These are phyloP conservation scores for Ceratocystis papillata DNA, from an alignment of 2,329 filamentous ascomycete species.

Conservation along the genomic window DNA sequence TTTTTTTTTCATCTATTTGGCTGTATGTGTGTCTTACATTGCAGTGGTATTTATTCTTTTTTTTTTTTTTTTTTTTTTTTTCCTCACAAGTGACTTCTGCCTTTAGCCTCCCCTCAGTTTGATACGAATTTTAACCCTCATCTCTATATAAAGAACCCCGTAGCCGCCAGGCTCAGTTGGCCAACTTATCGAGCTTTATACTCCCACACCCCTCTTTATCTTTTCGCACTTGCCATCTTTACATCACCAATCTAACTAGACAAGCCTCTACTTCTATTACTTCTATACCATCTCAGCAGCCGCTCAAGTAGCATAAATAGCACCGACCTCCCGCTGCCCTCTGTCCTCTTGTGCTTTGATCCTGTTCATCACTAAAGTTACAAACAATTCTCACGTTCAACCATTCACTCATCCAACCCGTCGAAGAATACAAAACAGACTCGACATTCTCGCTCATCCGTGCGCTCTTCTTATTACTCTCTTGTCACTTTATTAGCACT, in stretches of 20 bases:
- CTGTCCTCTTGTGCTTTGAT: background rate
- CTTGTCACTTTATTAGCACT: background rate
- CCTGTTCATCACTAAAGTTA: background rate
- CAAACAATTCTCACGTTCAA: background rate
- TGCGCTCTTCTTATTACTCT: background rate
- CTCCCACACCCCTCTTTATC: background rate
- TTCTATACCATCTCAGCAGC: background rate
- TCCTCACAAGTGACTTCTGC: background rate
- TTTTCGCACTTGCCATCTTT: background rate
- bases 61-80: background rate
- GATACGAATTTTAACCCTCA: background rate
- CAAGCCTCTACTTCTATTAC: background rate
- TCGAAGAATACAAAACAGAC: background rate
- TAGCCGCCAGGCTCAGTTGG: conserved; percentile 3
- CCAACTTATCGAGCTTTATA: background rate
- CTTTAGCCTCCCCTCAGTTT: background rate
- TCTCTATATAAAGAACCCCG: conserved; percentile 9
- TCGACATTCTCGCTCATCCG: background rate
- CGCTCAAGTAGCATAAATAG: background rate
- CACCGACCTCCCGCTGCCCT: background rate
- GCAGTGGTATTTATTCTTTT: background rate
- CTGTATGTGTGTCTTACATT: too few species aligned
- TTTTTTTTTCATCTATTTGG: background rate
- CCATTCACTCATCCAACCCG: too few species aligned
- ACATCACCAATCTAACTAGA: background rate